Percentiles rank a stretch among this genome's conserved stretches.
Evolutionary conservation across 2,329 filamentous ascomycete genomes (phyloP).

Genomic region (Pseudogymnoascus sp.): DNA sequence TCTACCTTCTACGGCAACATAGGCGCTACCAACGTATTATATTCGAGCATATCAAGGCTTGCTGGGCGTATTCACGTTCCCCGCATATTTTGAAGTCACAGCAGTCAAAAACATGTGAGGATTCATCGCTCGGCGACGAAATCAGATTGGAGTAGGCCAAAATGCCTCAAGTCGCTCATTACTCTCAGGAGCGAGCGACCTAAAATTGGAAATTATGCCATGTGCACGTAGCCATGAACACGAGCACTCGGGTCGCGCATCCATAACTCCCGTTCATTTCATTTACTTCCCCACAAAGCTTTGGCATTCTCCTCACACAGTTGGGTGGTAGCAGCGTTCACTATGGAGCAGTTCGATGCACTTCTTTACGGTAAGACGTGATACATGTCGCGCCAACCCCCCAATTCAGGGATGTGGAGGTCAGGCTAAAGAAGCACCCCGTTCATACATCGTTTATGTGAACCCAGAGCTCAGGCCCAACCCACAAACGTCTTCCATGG

Average conservation of each 20-base stretch:
- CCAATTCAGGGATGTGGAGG: neutral
- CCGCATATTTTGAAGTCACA: neutral
- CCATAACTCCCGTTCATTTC: neutral
- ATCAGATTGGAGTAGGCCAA: neutral
- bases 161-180: neutral
- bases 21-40: neutral
- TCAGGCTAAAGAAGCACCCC: neutral
- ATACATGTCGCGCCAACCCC: neutral
- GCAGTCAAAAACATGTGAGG: neutral
- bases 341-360: neutral
- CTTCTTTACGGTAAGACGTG: neutral
- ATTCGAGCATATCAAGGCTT: neutral
- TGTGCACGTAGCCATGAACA: neutral
- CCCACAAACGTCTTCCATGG: neutral
- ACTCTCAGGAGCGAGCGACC: neutral
- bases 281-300: neutral
- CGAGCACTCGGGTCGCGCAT: neutral
- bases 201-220: neutral
- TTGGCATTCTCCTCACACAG: neutral
- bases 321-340: neutral
- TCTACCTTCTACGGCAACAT: neutral
- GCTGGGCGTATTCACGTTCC: neutral
- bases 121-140: neutral
- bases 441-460: neutral
- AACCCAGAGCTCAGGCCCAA: neutral